phyloP scores from a whole-genome alignment of 1,139 yeast species.

The Saccharomycopsis hybrid region DNA sequence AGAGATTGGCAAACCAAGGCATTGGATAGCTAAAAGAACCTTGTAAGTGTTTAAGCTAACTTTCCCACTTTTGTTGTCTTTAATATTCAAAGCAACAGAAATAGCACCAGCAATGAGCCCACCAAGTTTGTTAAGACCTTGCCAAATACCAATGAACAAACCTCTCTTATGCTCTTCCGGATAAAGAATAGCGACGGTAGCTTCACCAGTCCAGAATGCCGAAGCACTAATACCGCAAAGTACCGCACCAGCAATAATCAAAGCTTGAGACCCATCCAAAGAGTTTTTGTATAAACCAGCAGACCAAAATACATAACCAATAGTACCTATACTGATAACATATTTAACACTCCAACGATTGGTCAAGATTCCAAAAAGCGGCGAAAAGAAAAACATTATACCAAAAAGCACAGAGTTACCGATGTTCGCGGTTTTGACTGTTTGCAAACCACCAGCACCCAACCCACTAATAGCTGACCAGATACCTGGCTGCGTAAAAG shows the following conservation, averaged over 20 bases:
- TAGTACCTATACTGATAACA: no score
- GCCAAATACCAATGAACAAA: conserved; percentile 28
- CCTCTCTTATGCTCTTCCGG: conserved; percentile 26
- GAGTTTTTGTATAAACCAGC: no score
- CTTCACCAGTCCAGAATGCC: conserved; percentile 28
- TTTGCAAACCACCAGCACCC: no score
- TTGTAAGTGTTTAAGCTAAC: conserved; percentile 27
- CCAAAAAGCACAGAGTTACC: no score
- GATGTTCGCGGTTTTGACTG: no score
- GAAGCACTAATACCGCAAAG: conserved; percentile 26
- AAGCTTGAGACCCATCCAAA: no score
- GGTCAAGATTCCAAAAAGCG: no score
- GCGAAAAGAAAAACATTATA: no score
- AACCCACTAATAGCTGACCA: no score
- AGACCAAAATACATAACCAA: no score
- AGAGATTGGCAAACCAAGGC: conserved; percentile 23
- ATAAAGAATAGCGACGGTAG: conserved; percentile 26
- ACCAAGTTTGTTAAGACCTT: conserved; percentile 26
- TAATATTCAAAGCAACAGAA: conserved; percentile 24
- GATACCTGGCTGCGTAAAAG: no score
- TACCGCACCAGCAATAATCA: conserved; percentile 26
- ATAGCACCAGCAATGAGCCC: conserved; percentile 27
- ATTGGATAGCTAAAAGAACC: conserved; percentile 26
- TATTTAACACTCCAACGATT: no score
- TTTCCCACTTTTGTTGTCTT: conserved; percentile 21